Conservation (phyloP, 306 rosid genomes). For the Vachellia pachyceras region DNA sequence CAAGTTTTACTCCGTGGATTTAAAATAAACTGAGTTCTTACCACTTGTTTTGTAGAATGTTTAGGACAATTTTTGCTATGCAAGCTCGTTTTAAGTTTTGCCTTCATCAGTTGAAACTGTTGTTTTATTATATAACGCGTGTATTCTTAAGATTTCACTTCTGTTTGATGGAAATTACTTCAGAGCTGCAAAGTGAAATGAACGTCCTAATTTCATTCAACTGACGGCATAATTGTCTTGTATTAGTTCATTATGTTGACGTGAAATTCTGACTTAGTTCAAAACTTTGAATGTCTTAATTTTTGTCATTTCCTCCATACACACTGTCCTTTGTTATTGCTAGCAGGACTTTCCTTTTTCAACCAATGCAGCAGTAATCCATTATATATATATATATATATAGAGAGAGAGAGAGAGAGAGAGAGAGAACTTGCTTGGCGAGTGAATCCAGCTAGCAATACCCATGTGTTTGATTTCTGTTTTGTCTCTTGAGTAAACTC, state of each 20-base stretch:
- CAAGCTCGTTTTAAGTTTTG: not conserved
- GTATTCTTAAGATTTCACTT: not conserved
- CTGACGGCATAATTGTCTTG: not conserved
- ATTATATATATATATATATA: not conserved
- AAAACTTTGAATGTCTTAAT: not conserved
- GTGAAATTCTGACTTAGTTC: not conserved
- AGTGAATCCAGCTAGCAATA: not conserved
- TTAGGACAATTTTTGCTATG: not conserved
- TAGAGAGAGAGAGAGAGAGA: too few relatives aligned
- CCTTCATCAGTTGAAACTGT: not conserved
- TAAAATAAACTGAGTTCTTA: not conserved
- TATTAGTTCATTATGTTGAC: not conserved
- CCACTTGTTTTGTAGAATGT: not conserved
- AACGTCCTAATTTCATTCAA: not conserved
- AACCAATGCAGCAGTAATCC: not conserved
- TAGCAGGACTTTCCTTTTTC: not conserved
- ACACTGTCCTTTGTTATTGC: not conserved
- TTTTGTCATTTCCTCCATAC: not conserved
- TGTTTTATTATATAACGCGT: not conserved
- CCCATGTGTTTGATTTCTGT: not conserved
- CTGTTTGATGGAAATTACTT: not conserved
- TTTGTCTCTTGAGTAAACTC: not conserved
- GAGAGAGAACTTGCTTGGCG: not conserved
- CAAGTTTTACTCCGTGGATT: conserved; percentile 7
- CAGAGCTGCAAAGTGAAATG: not conserved